These are phyloP conservation scores for Phytophthora vignae DNA, from an alignment of 352 stramenopile genomes.

Conservation along the genomic window DNA sequence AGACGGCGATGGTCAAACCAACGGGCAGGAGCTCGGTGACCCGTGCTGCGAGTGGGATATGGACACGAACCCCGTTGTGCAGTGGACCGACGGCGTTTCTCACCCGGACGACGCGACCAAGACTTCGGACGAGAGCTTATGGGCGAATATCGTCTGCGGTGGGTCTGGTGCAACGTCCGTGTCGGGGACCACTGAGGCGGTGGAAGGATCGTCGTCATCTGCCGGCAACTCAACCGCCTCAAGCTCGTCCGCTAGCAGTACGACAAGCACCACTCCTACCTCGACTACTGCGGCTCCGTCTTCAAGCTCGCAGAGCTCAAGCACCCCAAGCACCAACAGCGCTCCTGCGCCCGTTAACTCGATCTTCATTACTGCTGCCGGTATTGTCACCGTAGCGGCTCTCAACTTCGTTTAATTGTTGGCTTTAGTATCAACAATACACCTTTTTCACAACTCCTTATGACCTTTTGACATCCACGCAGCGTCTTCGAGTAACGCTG, in stretches of 20 bases:
- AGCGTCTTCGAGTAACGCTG: conserved; percentile 13
- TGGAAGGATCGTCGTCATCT: conserved; percentile 4
- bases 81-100: conserved; percentile 22
- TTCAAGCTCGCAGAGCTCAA: conserved; percentile 25
- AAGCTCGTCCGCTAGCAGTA: conserved; percentile 4
- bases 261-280: neutral
- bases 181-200: neutral
- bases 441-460: neutral
- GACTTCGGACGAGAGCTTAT: conserved; percentile 28
- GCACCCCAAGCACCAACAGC: conserved; percentile 13
- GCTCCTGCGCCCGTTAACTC: conserved; percentile 7
- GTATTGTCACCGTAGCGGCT: conserved; percentile 2
- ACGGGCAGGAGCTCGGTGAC: conserved; percentile 23
- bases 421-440: conserved; percentile 13
- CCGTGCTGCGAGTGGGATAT: conserved; percentile 26
- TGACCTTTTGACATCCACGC: conserved; percentile 2
- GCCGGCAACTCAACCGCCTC: conserved; percentile 19
- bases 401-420: conserved; percentile 23
- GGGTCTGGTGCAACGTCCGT: conserved; percentile 9
- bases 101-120: conserved; percentile 28
- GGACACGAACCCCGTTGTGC: conserved; percentile 24
- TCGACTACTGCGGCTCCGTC: conserved; percentile 3
- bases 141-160: conserved; percentile 20
- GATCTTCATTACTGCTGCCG: conserved; percentile 10
- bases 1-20: conserved; percentile 22